Conservation (phyloP, 345 rosid species). For the Salix arbutifolia region DNA sequence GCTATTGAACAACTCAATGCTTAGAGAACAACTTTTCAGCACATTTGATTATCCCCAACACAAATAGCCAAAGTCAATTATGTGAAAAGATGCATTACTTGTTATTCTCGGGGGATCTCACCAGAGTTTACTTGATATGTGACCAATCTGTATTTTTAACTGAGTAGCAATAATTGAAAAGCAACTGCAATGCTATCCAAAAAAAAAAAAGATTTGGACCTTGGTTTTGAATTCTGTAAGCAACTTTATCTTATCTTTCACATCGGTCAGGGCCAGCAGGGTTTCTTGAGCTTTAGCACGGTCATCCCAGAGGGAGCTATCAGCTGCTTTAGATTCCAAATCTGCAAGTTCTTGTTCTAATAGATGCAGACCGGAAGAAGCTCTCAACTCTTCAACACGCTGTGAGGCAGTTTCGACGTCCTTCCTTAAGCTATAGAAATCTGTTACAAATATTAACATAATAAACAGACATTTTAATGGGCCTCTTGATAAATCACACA, state of each 20-base stretch:
- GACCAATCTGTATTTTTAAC: too few relatives aligned
- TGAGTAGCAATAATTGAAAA: neutral
- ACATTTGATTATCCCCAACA: too few relatives aligned
- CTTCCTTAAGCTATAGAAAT: constrained; percentile 71
- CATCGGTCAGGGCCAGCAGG: constrained; percentile 65
- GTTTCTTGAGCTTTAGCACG: constrained; percentile 72
- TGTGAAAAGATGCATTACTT: too few relatives aligned
- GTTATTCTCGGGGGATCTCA: too few relatives aligned
- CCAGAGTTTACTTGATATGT: too few relatives aligned
- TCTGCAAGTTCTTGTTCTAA: constrained; percentile 52
- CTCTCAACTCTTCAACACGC: constrained; percentile 68
- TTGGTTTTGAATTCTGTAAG: constrained; percentile 66
- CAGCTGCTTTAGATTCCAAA: constrained; percentile 65
- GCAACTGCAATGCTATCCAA: neutral
- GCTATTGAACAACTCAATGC: too few relatives aligned
- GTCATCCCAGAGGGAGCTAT: constrained; percentile 82
- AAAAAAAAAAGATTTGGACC: constrained; percentile 26
- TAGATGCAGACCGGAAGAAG: constrained; percentile 48
- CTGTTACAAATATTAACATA: constrained; percentile 36
- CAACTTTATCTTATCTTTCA: constrained; percentile 55
- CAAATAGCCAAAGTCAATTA: too few relatives aligned
- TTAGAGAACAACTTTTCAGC: too few relatives aligned
- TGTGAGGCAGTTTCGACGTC: constrained; percentile 67
- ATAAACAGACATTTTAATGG: neutral
- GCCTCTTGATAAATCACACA: neutral